These are phyloP conservation scores for Chlamydomonas incerta DNA, from an alignment of 139 green algal species.

Conservation along the genomic window DNA sequence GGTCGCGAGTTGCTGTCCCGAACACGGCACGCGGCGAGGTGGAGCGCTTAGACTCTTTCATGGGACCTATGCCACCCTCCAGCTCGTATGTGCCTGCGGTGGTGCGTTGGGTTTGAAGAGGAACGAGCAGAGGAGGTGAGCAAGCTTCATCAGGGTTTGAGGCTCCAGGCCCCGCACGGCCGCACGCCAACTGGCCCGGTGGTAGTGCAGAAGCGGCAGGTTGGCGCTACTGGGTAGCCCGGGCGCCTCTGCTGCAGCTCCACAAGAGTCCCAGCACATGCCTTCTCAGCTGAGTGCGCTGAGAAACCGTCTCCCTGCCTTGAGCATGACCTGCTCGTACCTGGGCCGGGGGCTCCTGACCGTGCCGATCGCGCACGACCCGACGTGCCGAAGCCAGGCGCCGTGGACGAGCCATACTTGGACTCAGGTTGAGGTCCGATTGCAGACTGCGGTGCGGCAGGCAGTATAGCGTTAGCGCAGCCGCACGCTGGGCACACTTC, in stretches of 20 bases:
- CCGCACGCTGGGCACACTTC: background rate
- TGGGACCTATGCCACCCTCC: constrained; percentile 56
- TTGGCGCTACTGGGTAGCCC: too few species aligned
- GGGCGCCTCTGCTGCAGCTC: too few species aligned
- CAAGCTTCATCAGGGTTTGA: too few species aligned
- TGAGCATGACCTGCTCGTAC: too few species aligned
- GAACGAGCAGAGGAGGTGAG: too few species aligned
- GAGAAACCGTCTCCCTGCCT: too few species aligned
- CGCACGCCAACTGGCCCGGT: too few species aligned
- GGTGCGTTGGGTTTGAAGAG: background rate
- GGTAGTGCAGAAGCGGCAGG: too few species aligned
- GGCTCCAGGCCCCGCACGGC: too few species aligned
- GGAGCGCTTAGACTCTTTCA: constrained; percentile 64
- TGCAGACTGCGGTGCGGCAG: constrained; percentile 5
- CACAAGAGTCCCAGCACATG: too few species aligned
- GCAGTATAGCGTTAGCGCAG: background rate
- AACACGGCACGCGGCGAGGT: constrained; percentile 65
- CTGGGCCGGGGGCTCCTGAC: constrained; percentile 41
- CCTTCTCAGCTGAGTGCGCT: too few species aligned
- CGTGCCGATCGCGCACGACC: constrained; percentile 19
- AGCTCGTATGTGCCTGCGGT: constrained; percentile 54
- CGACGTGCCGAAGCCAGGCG: constrained; percentile 61
- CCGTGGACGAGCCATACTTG: constrained; percentile 38
- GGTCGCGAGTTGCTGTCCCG: constrained; percentile 64
- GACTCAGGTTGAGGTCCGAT: constrained; percentile 63